phyloP scores from a whole-genome alignment of 2,329 filamentous ascomycete species.

The Cordyceps sp. region DNA sequence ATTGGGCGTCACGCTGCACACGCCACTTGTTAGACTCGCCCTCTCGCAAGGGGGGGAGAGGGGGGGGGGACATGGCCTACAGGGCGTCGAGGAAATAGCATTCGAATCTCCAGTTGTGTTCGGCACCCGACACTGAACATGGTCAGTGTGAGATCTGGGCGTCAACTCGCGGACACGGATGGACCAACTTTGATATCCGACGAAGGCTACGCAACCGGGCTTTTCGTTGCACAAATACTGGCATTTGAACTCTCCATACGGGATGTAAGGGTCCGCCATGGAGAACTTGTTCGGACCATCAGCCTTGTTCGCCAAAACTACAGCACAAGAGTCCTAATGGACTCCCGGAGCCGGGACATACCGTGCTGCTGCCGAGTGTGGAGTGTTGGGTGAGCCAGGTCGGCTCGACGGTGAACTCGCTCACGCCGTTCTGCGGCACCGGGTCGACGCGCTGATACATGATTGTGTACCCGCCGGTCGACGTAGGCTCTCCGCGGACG shows the following conservation, averaged over 20 bases:
- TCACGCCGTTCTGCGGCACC: neutral
- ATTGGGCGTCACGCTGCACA: slow-evolving; percentile 2
- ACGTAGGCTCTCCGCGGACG: neutral
- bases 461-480: neutral
- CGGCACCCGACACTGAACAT: neutral
- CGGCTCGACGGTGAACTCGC: slow-evolving; percentile 2
- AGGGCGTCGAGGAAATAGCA: slow-evolving; percentile 4
- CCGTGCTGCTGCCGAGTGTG: neutral
- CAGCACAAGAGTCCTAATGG: neutral
- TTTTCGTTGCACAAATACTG: slow-evolving; percentile 5
- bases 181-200: slow-evolving; percentile 3
- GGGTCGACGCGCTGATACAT: slow-evolving; percentile 2
- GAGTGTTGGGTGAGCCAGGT: slow-evolving; percentile 1
- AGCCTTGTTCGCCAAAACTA: no score
- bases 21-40: no score
- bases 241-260: slow-evolving; percentile 5
- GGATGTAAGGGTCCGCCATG: neutral
- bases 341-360: neutral
- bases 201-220: slow-evolving; percentile 4
- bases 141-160: no score
- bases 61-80: slow-evolving; percentile 3
- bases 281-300: no score
- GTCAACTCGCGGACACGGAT: neutral
- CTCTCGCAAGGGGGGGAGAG: no score
- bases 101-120: neutral